phyloP scores from a whole-genome alignment of 129 eudicot genomes.

The Sambucus nigra region DNA sequence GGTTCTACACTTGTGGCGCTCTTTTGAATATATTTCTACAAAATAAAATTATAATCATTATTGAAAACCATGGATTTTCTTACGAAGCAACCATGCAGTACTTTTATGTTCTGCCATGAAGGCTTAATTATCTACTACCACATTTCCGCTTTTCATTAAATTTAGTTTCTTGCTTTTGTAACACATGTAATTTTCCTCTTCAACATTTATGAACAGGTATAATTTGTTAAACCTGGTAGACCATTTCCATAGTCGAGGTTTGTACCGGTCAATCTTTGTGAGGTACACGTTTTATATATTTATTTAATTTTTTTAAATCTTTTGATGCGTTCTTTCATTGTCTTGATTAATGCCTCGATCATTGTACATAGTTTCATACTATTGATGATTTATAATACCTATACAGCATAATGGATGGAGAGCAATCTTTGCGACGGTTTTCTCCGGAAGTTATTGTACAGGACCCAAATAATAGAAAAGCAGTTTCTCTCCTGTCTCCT shows the following conservation, averaged over 20 bases:
- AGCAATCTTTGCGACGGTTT: conserved; percentile 52
- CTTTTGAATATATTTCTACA: too few species aligned
- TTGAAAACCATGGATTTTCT: too few species aligned
- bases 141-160: too few species aligned
- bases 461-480: conserved; percentile 44
- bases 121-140: too few species aligned
- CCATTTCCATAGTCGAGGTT: conserved; percentile 66
- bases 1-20: too few species aligned
- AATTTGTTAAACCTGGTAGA: conserved; percentile 63
- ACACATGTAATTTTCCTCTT: background rate
- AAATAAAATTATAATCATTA: too few species aligned
- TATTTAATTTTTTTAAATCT: too few species aligned
- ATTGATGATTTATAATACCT: background rate
- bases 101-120: too few species aligned
- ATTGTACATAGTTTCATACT: background rate
- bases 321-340: background rate
- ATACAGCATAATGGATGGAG: conserved; percentile 85
- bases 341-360: background rate
- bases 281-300: conserved; percentile 33
- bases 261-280: conserved; percentile 54
- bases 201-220: conserved; percentile 46
- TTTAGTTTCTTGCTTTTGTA: too few species aligned
- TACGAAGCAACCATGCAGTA: too few species aligned
- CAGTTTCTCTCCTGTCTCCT: conserved; percentile 71
- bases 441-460: conserved; percentile 80